Conservation (phyloP, 768 basidiomycete genomes). For the Amanita fuliginea region DNA sequence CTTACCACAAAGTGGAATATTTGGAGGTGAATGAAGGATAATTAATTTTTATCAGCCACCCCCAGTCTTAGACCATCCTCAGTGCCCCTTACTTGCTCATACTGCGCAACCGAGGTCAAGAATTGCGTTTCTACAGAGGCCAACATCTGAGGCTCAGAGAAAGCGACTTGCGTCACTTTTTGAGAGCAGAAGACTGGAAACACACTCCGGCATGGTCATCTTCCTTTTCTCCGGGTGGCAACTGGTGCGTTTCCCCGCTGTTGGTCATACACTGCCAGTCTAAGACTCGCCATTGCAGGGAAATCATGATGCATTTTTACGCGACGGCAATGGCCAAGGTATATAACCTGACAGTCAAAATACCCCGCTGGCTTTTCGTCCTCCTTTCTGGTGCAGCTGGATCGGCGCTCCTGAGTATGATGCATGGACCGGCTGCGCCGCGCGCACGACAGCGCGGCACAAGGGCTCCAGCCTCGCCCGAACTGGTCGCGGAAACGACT, state of each 20-base stretch:
- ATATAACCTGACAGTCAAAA: slow-evolving; percentile 38
- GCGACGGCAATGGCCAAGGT: slow-evolving; percentile 35
- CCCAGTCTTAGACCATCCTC: slow-evolving; percentile 3
- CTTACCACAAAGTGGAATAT: slow-evolving; percentile 80
- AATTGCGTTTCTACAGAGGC: slow-evolving; percentile 72
- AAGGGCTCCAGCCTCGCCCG: neutral
- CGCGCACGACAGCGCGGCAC: slow-evolving; percentile 6
- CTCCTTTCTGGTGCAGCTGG: slow-evolving; percentile 53
- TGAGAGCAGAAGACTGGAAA: slow-evolving; percentile 54
- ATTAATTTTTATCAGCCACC: neutral
- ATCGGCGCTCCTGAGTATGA: slow-evolving; percentile 52
- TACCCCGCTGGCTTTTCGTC: slow-evolving; percentile 70
- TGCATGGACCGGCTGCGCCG: slow-evolving; percentile 33
- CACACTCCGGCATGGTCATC: slow-evolving; percentile 58
- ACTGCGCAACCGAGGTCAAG: slow-evolving; percentile 57
- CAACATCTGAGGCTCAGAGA: slow-evolving; percentile 48
- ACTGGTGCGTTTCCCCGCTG: slow-evolving; percentile 40
- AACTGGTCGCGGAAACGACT: neutral
- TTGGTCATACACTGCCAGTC: neutral
- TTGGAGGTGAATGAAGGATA: slow-evolving; percentile 54
- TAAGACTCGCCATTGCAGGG: slow-evolving; percentile 29
- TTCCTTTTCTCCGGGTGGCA: slow-evolving; percentile 66
- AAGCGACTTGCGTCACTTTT: slow-evolving; percentile 52
- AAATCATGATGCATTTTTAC: slow-evolving; percentile 53
- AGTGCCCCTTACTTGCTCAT: slow-evolving; percentile 76